phyloP scores from a whole-genome alignment of 108 stramenopile genomes.

The Fragilaria crotonensis region DNA sequence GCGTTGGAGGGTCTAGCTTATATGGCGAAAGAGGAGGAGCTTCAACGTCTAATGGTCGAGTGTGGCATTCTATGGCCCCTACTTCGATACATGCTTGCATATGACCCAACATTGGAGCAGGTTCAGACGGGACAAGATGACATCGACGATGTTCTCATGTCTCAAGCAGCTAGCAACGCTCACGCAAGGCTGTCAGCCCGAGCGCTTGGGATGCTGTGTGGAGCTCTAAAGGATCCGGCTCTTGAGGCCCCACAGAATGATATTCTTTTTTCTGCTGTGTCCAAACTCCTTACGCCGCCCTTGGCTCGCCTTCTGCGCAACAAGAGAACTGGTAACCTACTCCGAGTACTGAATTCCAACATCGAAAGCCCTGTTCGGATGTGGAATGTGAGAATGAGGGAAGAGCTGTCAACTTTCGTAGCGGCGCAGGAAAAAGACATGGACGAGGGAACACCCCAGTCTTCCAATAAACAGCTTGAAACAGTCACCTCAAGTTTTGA shows the following conservation, averaged over 20 bases:
- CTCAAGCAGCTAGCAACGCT: slow-evolving; percentile 49
- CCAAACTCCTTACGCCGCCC: slow-evolving; percentile 47
- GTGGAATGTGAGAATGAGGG: slow-evolving; percentile 68
- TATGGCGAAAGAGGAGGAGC: slow-evolving; percentile 24
- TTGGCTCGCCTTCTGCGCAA: slow-evolving; percentile 55
- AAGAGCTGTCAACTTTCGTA: slow-evolving; percentile 43
- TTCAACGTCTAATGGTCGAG: slow-evolving; percentile 47
- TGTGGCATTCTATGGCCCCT: slow-evolving; percentile 61
- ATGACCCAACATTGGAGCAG: slow-evolving; percentile 54
- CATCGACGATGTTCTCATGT: slow-evolving; percentile 28
- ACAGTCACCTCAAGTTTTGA: slow-evolving; percentile 17
- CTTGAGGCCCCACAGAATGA: slow-evolving; percentile 31
- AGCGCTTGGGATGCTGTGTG: slow-evolving; percentile 62
- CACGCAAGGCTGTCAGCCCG: slow-evolving; percentile 49
- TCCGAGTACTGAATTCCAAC: slow-evolving; percentile 50
- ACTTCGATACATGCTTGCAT: slow-evolving; percentile 37
- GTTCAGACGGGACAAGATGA: slow-evolving; percentile 22
- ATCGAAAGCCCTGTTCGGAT: slow-evolving; percentile 53
- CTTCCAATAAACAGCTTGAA: slow-evolving; percentile 31
- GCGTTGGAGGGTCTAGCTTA: slow-evolving; percentile 56
- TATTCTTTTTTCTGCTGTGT: slow-evolving; percentile 26
- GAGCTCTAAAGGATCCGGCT: slow-evolving; percentile 31
- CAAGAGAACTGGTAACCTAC: slow-evolving; percentile 42
- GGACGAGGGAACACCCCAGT: slow-evolving; percentile 12
- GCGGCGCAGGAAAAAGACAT: slow-evolving; percentile 25